phyloP scores from a whole-genome alignment of 2,329 filamentous ascomycete genomes.

The Aspergillus sp. region DNA sequence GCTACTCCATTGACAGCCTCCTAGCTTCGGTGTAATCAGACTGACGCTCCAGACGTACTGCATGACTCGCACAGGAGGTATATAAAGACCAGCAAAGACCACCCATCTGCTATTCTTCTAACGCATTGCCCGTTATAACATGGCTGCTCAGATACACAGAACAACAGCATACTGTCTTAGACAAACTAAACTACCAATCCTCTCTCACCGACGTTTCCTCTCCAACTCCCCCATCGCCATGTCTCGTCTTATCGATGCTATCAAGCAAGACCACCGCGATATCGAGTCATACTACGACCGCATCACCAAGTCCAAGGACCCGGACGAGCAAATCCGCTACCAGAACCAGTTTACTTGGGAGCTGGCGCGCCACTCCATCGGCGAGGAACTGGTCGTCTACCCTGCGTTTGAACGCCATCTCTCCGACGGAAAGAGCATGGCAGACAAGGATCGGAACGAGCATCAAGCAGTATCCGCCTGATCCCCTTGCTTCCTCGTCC shows the following conservation, averaged over 20 bases:
- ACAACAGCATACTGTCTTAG: too few relatives aligned
- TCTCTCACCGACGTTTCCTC: too few relatives aligned
- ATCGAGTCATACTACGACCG: slow-evolving; percentile 41
- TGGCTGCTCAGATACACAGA: too few relatives aligned
- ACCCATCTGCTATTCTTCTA: too few relatives aligned
- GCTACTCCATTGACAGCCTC: too few relatives aligned
- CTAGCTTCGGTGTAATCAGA: too few relatives aligned
- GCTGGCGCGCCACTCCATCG: slow-evolving; percentile 48
- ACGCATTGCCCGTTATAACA: too few relatives aligned
- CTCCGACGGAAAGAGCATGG: slow-evolving; percentile 40
- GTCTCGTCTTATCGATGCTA: slow-evolving; percentile 27
- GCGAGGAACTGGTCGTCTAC: slow-evolving; percentile 52
- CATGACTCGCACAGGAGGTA: too few relatives aligned
- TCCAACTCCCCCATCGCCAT: slow-evolving; percentile 5
- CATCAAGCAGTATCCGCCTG: slow-evolving; percentile 37
- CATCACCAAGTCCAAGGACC: slow-evolving; percentile 37
- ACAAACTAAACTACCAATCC: too few relatives aligned
- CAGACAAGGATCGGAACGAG: slow-evolving; percentile 46
- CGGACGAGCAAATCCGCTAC: slow-evolving; percentile 41
- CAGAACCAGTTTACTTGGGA: slow-evolving; percentile 53
- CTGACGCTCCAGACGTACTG: too few relatives aligned
- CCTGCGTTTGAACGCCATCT: slow-evolving; percentile 51
- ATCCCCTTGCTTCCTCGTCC: too few relatives aligned
- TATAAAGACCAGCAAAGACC: too few relatives aligned
- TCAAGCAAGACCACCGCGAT: slow-evolving; percentile 40